phyloP scores from a whole-genome alignment of 2,329 filamentous ascomycete species.

The Chaetomium globosum region DNA sequence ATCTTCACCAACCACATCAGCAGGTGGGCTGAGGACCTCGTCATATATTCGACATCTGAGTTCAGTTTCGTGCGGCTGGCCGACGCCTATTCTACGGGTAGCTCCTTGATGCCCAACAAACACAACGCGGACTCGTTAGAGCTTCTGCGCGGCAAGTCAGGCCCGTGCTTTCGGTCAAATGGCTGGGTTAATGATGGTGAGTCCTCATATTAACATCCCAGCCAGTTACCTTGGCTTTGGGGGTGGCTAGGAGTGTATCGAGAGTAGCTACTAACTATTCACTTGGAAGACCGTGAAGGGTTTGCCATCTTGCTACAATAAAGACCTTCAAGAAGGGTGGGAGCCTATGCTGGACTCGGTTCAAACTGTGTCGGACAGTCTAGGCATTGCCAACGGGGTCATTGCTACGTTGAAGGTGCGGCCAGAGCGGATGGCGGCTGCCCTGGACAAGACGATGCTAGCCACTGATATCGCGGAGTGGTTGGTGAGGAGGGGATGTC shows the following conservation, averaged over 20 bases:
- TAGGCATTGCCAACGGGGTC: conserved; percentile 3
- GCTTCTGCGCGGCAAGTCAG: conserved; percentile 6
- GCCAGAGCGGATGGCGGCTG: conserved; percentile 5
- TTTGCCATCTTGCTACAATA: conserved; percentile 7
- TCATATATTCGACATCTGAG: conserved; percentile 3
- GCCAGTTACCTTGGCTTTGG: conserved; percentile 5
- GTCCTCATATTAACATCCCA: neutral
- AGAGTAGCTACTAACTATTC: conserved; percentile 8
- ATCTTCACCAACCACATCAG: neutral
- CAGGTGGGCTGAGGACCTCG: neutral
- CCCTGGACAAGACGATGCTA: conserved; percentile 6
- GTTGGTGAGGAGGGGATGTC: conserved; percentile 5
- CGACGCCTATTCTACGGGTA: conserved; percentile 6
- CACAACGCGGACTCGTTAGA: neutral
- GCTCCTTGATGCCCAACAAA: neutral
- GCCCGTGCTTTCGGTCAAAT: conserved; percentile 7
- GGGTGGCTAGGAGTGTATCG: conserved; percentile 1
- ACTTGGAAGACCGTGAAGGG: conserved; percentile 1
- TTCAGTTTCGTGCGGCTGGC: conserved; percentile 1
- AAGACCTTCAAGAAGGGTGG: conserved; percentile 6
- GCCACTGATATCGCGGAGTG: conserved; percentile 1
- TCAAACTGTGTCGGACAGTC: conserved; percentile 4
- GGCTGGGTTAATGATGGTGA: conserved; percentile 9
- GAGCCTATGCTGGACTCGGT: conserved; percentile 3
- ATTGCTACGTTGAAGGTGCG: conserved; percentile 5